Base-by-base conservation (phyloP, 208 protist genomes). In the Trypanosoma platydactyli region DNA sequence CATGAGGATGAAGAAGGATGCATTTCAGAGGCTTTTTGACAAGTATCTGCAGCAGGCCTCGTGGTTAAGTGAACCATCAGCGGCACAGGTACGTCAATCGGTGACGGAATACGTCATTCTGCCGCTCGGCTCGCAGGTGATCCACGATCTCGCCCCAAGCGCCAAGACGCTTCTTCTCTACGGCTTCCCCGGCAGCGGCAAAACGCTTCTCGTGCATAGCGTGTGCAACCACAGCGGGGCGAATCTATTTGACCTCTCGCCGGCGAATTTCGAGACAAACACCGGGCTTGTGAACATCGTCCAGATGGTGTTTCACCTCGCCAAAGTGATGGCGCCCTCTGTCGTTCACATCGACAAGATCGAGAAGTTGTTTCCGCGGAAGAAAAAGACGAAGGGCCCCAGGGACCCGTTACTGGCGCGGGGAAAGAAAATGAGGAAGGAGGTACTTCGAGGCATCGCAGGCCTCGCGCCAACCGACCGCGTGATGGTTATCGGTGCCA, bases 291-390 rank as follows among this genome's bases (percentile, higher is more conserved):
- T 71, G 25, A 92, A 87, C 67, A 78, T 92, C 58, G 83, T 98
- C 64, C 84, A 92, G 63, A 75, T 90, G 24, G 83, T 94, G 50
- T 97, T 98, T 77, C 87, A 96, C 71, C 62, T 97, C 1, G 96
- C 96, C 1, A 87, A 86, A 41, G 83, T 94, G 59, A 81, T 75
- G 54, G 86, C 79, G 13, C 96, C 96, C 5, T 94, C 94, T 44
- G 79, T 98, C 15, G 96, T 98, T 60, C 96, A 96, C 82, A 91
- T 98, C 29, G 94, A 97, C 64, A 76, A 89, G 55, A 73, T 94
- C 45, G 94, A 98, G 57, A 84, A 86, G 44, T 79, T 98, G 12
- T 97, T 97, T 59, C 48, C 71, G 51, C 72, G 71, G 15, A 83
- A 77, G 54, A 86, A 80, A 62, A 89, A 84, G 58, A 94, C 80